Conservation (phyloP, 352 stramenopile genomes). For the Globisporangium nagaii region DNA sequence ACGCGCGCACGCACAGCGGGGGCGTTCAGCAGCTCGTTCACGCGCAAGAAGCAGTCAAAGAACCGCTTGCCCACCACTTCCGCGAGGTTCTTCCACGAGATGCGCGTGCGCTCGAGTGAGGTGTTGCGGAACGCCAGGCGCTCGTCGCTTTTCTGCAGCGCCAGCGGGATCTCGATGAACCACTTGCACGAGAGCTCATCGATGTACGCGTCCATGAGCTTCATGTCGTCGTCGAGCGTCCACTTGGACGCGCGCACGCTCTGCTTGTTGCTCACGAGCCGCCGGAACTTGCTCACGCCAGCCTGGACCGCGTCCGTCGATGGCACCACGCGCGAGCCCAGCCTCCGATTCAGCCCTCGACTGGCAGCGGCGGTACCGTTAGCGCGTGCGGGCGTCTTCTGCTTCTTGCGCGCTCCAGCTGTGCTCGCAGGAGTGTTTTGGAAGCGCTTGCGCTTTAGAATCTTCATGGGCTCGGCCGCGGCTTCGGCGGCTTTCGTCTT, state of each 20-base stretch:
- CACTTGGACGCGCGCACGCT: conserved; percentile 52
- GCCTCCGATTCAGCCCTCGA: background rate
- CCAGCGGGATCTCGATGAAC: conserved; percentile 74
- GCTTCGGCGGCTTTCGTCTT: conserved; percentile 47
- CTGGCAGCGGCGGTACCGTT: background rate
- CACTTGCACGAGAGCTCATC: conserved; percentile 66
- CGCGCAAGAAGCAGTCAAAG: conserved; percentile 60
- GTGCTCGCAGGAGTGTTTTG: conserved; percentile 12
- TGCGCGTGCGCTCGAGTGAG: conserved; percentile 43
- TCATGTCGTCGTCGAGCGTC: conserved; percentile 56
- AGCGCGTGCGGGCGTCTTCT: conserved; percentile 8
- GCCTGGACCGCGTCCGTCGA: conserved; percentile 21
- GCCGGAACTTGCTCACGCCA: conserved; percentile 37
- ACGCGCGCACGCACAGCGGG: conserved; percentile 60
- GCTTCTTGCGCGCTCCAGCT: conserved; percentile 14
- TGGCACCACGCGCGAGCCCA: conserved; percentile 18
- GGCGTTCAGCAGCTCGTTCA: conserved; percentile 57
- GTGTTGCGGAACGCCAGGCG: conserved; percentile 61
- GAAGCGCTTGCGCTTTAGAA: conserved; percentile 55
- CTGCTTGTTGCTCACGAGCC: conserved; percentile 44
- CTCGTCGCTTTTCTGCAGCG: conserved; percentile 60
- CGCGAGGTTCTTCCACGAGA: conserved; percentile 67
- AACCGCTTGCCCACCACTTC: conserved; percentile 55
- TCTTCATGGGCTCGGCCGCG: conserved; percentile 29
- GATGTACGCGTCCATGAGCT: conserved; percentile 68